Conservation (phyloP, 208 protist species). For the Crithidia bombi region DNA sequence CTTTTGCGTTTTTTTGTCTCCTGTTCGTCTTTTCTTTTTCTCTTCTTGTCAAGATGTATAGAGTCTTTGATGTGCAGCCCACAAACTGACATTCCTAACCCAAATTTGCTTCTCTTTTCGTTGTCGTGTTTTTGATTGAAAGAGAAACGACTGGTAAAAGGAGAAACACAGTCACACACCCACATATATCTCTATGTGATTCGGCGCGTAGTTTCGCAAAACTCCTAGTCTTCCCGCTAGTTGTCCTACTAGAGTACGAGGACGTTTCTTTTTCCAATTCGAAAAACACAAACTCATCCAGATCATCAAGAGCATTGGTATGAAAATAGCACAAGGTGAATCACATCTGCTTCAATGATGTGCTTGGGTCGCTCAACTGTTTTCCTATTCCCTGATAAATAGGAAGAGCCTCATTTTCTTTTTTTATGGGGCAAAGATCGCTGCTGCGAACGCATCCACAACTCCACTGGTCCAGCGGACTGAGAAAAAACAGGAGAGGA, state of each 20-base stretch:
- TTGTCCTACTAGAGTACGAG: conserved; percentile 5
- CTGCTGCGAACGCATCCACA: too few species aligned
- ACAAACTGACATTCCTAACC: background rate
- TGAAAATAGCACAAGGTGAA: too few species aligned
- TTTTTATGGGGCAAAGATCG: too few species aligned
- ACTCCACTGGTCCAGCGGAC: too few species aligned
- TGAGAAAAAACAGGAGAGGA: too few species aligned
- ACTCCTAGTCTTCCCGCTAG: background rate
- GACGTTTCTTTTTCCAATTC: background rate
- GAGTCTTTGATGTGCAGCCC: conserved; percentile 13
- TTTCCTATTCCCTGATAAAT: too few species aligned
- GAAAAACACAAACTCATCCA: background rate
- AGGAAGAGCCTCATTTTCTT: too few species aligned
- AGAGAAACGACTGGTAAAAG: background rate
- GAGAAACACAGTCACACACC: background rate
- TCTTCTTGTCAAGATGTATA: conserved; percentile 22
- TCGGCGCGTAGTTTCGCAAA: background rate
- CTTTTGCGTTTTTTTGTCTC: background rate
- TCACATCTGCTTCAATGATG: too few species aligned
- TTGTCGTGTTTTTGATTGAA: conserved; percentile 5
- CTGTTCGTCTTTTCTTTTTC: conserved; percentile 5
- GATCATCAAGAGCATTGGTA: background rate
- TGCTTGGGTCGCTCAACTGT: background rate
- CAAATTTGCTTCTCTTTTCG: background rate
- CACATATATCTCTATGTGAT: background rate